phyloP scores from a whole-genome alignment of 805 yeast species.

The Zygoascus bituminiphila region DNA sequence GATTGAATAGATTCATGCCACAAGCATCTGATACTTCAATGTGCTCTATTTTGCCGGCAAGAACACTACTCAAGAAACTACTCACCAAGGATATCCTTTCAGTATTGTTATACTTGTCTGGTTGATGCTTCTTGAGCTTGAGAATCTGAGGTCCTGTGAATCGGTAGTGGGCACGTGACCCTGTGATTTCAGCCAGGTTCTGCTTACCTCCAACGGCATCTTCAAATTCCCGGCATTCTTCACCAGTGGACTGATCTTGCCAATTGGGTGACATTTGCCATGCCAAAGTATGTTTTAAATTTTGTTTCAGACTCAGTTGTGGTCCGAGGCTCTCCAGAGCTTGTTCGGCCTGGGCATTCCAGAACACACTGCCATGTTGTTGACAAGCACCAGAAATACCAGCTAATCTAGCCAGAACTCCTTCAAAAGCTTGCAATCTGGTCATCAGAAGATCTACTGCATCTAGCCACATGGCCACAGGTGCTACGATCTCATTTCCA shows the following conservation, averaged over 20 bases:
- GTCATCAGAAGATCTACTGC: conserved; percentile 60
- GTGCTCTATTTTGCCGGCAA: conserved; percentile 54
- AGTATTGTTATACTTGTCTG: conserved; percentile 48
- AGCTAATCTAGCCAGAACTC: conserved; percentile 47
- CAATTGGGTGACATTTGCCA: conserved; percentile 73
- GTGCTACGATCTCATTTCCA: conserved; percentile 53
- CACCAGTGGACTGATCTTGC: conserved; percentile 87
- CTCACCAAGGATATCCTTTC: conserved; percentile 65
- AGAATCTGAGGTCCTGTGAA: conserved; percentile 91
- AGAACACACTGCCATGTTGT: conserved; percentile 86
- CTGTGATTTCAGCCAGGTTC: conserved; percentile 57
- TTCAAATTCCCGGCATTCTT: conserved; percentile 58
- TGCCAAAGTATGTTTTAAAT: conserved; percentile 29
- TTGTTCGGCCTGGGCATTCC: conserved; percentile 46
- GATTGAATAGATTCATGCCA: conserved; percentile 85
- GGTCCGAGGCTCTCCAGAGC: conserved; percentile 35
- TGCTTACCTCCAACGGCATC: conserved; percentile 50
- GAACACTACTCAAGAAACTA: conserved; percentile 63
- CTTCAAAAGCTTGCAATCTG: conserved; percentile 36
- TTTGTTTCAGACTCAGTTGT: conserved; percentile 35
- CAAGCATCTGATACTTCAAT: conserved; percentile 84
- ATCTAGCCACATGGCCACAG: conserved; percentile 86
- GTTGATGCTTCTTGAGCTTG: conserved; percentile 48
- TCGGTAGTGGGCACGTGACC: conserved; percentile 81
- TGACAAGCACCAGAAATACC: conserved; percentile 83